Conservation (phyloP, 2,329 filamentous ascomycete species). For the Phialophora chinensis region DNA sequence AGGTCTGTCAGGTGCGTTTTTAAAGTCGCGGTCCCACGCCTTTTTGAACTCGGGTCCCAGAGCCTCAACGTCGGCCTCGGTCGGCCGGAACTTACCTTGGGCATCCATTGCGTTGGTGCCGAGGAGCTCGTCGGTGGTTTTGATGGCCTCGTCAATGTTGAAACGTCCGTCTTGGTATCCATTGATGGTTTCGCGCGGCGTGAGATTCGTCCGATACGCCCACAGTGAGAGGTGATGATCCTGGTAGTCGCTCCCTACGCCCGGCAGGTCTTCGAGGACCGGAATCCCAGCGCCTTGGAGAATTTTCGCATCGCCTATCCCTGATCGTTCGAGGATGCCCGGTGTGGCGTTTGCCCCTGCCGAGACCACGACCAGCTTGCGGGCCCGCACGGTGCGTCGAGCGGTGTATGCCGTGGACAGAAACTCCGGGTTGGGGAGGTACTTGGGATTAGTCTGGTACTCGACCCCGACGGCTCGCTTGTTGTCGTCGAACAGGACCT, state of each 20-base stretch:
- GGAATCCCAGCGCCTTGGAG: constrained; percentile 51
- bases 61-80: constrained; percentile 57
- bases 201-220: constrained; percentile 57
- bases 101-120: constrained; percentile 66
- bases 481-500: constrained; percentile 60
- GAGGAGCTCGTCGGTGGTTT: constrained; percentile 46
- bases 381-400: constrained; percentile 52
- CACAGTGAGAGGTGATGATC: constrained; percentile 63
- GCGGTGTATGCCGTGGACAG: constrained; percentile 32
- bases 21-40: constrained; percentile 64
- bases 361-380: constrained; percentile 62
- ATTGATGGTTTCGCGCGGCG: constrained; percentile 60
- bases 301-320: constrained; percentile 58
- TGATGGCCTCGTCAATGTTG: constrained; percentile 45
- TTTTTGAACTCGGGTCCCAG: constrained; percentile 61
- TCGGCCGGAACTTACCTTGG: constrained; percentile 62
- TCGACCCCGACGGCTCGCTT: constrained; percentile 65
- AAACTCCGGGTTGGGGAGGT: constrained; percentile 46
- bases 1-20: constrained; percentile 50
- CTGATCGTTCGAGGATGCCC: constrained; percentile 65
- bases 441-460: constrained; percentile 51
- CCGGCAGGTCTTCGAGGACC: constrained; percentile 51
- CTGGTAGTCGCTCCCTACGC: constrained; percentile 58
- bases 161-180: constrained; percentile 57
- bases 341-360: constrained; percentile 64